These are phyloP conservation scores for Nakazawaea ambrosiae DNA, from an alignment of 805 yeast species.

Conservation along the genomic window DNA sequence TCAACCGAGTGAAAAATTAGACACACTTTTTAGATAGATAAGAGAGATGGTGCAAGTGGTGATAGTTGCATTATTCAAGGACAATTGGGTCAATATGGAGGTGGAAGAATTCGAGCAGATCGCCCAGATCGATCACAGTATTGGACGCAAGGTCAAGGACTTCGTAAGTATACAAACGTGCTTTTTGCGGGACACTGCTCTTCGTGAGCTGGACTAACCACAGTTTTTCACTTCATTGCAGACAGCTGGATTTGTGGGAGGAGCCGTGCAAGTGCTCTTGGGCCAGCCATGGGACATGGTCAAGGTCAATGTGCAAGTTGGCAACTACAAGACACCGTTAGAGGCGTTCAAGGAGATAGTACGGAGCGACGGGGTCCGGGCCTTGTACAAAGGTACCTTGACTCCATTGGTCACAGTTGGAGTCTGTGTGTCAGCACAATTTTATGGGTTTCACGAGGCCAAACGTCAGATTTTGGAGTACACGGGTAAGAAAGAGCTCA, in stretches of 20 bases:
- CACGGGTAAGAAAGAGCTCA: constrained; percentile 25
- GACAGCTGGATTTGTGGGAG: constrained; percentile 48
- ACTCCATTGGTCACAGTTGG: constrained; percentile 70
- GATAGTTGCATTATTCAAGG: no score
- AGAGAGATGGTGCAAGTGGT: no score
- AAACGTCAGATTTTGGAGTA: constrained; percentile 44
- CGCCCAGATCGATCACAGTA: constrained; percentile 23
- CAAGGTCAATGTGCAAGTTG: constrained; percentile 65
- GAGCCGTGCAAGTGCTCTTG: constrained; percentile 47
- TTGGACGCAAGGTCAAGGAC: constrained; percentile 43
- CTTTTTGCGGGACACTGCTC: no score
- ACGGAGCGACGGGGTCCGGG: constrained; percentile 52
- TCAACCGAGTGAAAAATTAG: no score
- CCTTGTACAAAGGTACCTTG: constrained; percentile 60
- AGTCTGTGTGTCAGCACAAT: constrained; percentile 62
- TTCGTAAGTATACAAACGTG: constrained; percentile 23
- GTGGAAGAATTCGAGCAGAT: constrained; percentile 1
- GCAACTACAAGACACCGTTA: constrained; percentile 48
- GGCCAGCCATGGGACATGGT: constrained; percentile 69
- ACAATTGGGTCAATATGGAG: not conserved
- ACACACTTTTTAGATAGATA: no score
- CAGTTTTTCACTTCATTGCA: constrained; percentile 2
- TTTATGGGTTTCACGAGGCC: constrained; percentile 66
- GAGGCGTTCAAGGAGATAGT: constrained; percentile 46
- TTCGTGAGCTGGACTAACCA: no score